Evolutionary conservation across 1,139 yeast species (phyloP).

Genomic region (Tardiomyces depauwii): DNA sequence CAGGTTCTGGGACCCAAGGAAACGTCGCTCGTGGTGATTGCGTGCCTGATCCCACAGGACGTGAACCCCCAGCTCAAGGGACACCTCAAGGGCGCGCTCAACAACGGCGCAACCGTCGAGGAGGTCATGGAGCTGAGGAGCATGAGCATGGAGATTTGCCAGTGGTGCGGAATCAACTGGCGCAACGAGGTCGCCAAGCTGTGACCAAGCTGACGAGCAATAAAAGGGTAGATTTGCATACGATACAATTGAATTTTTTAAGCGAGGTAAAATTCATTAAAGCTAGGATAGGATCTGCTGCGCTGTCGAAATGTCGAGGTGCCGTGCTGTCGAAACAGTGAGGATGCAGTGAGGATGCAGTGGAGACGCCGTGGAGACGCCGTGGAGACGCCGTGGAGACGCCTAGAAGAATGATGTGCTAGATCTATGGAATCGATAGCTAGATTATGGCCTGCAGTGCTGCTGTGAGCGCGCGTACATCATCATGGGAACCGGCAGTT

Average conservation of each 20-base stretch:
- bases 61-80: conserved; percentile 93
- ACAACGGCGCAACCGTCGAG: conserved; percentile 60
- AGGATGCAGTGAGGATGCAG: too few species aligned
- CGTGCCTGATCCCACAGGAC: conserved; percentile 81
- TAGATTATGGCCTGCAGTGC: too few species aligned
- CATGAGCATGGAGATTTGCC: conserved; percentile 54
- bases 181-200: conserved; percentile 50
- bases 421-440: too few species aligned
- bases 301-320: too few species aligned
- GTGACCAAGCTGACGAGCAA: conserved; percentile 9
- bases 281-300: too few species aligned
- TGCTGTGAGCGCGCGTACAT: too few species aligned
- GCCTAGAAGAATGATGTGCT: too few species aligned
- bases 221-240: neutral
- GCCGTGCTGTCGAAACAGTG: too few species aligned
- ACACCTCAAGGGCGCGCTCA: conserved; percentile 74
- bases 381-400: too few species aligned
- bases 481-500: neutral
- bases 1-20: conserved; percentile 55
- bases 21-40: conserved; percentile 66
- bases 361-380: too few species aligned
- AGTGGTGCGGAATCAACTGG: conserved; percentile 70
- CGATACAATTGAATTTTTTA: neutral
- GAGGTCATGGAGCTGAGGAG: conserved; percentile 51
- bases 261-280: neutral